Evolutionary conservation across 2,329 filamentous ascomycete species (phyloP), one percentile per base, ranked within the genome.

Genomic region (Endoconidiophora laricicola): DNA sequence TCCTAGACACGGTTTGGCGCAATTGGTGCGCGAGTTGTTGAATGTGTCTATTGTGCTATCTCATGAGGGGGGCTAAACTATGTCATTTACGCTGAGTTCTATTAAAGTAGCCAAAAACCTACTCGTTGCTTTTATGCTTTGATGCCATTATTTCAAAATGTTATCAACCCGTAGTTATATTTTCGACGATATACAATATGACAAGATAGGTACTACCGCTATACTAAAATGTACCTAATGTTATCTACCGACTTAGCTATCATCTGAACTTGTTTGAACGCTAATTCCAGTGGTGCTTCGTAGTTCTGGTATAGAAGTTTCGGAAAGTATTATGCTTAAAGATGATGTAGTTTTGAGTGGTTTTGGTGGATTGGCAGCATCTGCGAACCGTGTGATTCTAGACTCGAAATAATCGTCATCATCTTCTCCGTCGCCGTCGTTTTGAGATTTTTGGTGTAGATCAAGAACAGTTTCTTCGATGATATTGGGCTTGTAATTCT

Each of bases 321-420:
- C 61, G 0, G 77, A 76, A 14, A 85, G 60, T 55, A 81, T 78
- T 20, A 81, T 64, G 54, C 72, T 75, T 68, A 85, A 65, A 39
- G 76, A 69, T 14, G 73, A 73, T 48, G 71, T 62, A 20, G 62
- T 66, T 54, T 67, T 66, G 54, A 67, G 60, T 20, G 67, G 65
- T n/a, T 64, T 62, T 39, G 58, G 66, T 24, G 70, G 69, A 56
- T 70, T 60, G 18, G 74, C 63, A 4, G 74, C 73, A 55, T 69
- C 66, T 59, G 75, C 70, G 54, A 79, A 73, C 2, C 72, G 68
- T n/a, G 66, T 72, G 53, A 70, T 67, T 67, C 76, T 74, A 9
- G 66, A 61, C 60, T 81, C 76, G 55, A 81, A 81, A 20, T 67
- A 69, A 42, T 69, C 67, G 1, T 60, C 60, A 1, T 55, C 59